Conservation (phyloP, 1,284 basidiomycete species). For the Fistulina hepatica region DNA sequence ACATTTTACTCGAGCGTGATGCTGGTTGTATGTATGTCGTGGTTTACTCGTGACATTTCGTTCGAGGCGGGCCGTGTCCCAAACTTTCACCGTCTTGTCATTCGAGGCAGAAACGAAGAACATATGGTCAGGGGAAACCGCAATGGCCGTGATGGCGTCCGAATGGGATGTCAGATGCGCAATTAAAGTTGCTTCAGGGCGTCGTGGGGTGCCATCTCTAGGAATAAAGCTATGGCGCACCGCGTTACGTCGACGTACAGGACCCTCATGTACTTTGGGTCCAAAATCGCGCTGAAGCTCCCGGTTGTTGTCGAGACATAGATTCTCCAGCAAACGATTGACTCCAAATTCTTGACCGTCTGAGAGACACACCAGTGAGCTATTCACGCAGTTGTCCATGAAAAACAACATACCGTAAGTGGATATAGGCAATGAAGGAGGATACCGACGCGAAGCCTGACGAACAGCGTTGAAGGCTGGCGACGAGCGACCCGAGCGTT, state of each 20-base stretch:
- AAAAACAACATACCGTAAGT: constrained; percentile 49
- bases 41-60: constrained; percentile 62
- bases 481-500: constrained; percentile 59
- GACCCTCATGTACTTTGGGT: constrained; percentile 71
- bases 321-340: constrained; percentile 73
- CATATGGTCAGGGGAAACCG: constrained; percentile 85
- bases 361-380: constrained; percentile 20
- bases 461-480: constrained; percentile 49
- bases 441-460: constrained; percentile 32
- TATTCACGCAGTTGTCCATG: neutral
- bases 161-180: constrained; percentile 82
- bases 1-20: constrained; percentile 70
- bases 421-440: constrained; percentile 47
- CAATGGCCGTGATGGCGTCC: constrained; percentile 69
- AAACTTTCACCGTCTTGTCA: constrained; percentile 72
- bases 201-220: constrained; percentile 44
- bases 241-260: constrained; percentile 62
- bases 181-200: constrained; percentile 68
- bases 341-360: constrained; percentile 85
- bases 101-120: constrained; percentile 90
- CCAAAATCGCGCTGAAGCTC: constrained; percentile 86
- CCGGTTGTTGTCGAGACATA: constrained; percentile 80
- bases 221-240: constrained; percentile 52
- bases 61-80: constrained; percentile 41
- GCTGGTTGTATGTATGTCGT: constrained; percentile 65